A percentile compares a stretch with the other conserved stretches of the same genome.
These are phyloP conservation scores for Nemania diffusa DNA, from an alignment of 2,329 filamentous ascomycete species.

Conservation along the genomic window DNA sequence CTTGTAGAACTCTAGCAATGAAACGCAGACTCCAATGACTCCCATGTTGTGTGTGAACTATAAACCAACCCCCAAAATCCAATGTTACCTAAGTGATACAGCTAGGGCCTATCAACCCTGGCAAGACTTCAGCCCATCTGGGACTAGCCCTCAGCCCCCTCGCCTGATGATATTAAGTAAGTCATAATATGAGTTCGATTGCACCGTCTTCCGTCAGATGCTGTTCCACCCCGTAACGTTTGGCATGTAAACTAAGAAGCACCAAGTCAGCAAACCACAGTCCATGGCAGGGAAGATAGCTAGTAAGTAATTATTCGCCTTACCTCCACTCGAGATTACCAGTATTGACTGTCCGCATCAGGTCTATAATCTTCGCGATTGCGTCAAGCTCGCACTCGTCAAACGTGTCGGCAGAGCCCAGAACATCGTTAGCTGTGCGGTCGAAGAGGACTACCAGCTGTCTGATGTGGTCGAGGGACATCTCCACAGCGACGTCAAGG, in stretches of 20 bases:
- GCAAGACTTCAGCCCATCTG: not conserved
- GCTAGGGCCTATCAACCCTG: not conserved
- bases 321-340: slow-evolving; percentile 47
- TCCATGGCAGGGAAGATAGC: not conserved
- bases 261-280: slow-evolving; percentile 15
- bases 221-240: slow-evolving; percentile 41
- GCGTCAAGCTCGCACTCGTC: slow-evolving; percentile 37
- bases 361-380: slow-evolving; percentile 38
- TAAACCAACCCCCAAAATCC: not conserved
- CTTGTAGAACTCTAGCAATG: no score
- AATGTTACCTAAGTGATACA: not conserved
- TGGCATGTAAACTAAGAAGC: slow-evolving; percentile 34
- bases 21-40: no score
- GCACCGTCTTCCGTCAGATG: slow-evolving; percentile 32
- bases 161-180: not conserved
- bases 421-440: slow-evolving; percentile 34
- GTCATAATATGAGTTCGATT: slow-evolving; percentile 41
- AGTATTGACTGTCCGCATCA: slow-evolving; percentile 42
- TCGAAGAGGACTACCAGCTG: slow-evolving; percentile 43
- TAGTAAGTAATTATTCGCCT: slow-evolving; percentile 10
- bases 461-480: slow-evolving; percentile 41
- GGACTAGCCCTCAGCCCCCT: not conserved
- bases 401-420: slow-evolving; percentile 33
- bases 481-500: slow-evolving; percentile 44
- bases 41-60: no score